phyloP scores from a whole-genome alignment of 164 flowering plant species.

The Aristolochia fimbriata region DNA sequence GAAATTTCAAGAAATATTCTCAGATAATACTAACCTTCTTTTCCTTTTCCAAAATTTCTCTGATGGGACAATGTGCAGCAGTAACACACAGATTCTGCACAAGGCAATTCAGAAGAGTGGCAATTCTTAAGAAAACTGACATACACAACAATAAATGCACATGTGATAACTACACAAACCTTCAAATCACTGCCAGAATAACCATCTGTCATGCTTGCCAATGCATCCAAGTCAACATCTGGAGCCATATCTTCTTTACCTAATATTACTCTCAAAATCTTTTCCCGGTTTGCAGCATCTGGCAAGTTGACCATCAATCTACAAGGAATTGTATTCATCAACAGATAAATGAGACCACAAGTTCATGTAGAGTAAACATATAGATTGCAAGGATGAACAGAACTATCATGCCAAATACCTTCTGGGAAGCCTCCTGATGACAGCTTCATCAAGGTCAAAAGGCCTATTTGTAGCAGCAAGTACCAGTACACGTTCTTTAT shows the following conservation, averaged over 20 bases:
- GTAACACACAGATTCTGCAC: constrained; percentile 69
- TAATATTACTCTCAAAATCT: constrained; percentile 68
- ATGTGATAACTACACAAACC: constrained; percentile 24
- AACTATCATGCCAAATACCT: constrained; percentile 31
- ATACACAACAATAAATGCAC: no score
- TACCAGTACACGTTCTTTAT: constrained; percentile 83
- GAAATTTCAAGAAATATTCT: neutral
- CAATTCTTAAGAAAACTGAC: neutral
- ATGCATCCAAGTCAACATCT: constrained; percentile 64
- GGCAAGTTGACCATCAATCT: constrained; percentile 97
- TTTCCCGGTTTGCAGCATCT: constrained; percentile 77
- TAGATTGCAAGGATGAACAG: no score
- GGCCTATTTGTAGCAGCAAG: constrained; percentile 98
- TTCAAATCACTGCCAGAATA: constrained; percentile 97
- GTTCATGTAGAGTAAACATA: neutral
- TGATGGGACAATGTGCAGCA: constrained; percentile 68
- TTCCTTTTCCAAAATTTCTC: constrained; percentile 70
- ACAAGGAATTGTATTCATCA: constrained; percentile 10
- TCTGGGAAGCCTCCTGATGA: constrained; percentile 81
- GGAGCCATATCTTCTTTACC: constrained; percentile 77
- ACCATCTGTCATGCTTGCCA: constrained; percentile 88
- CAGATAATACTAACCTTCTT: constrained; percentile 40
- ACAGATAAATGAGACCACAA: constrained; percentile 4
- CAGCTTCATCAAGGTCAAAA: constrained; percentile 94
- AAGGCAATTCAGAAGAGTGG: constrained; percentile 4